phyloP scores from a whole-genome alignment of 2,329 filamentous ascomycete species.

The Calcarisporium arbuscula region DNA sequence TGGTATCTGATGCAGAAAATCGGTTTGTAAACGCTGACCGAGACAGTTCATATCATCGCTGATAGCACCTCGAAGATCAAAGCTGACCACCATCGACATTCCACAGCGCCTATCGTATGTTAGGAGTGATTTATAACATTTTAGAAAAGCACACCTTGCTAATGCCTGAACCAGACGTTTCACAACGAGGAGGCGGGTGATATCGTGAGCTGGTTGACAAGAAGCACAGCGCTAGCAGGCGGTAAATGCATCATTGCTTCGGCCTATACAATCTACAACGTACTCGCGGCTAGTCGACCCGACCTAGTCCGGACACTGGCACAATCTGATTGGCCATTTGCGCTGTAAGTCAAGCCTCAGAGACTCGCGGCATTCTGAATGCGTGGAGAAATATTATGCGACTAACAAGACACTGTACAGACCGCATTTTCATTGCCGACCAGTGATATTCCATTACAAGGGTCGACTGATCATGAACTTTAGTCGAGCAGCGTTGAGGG shows the following conservation, averaged over 20 bases:
- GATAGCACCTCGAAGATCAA: conserved; percentile 44
- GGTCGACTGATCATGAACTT: conserved; percentile 52
- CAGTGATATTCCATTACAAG: conserved; percentile 47
- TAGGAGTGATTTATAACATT: too few species aligned
- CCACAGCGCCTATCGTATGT: conserved; percentile 49
- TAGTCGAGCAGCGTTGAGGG: conserved; percentile 47
- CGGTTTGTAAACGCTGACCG: too few species aligned
- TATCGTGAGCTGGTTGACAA: conserved; percentile 57
- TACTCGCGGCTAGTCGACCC: conserved; percentile 55
- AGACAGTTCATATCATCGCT: conserved; percentile 55
- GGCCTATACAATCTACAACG: conserved; percentile 62
- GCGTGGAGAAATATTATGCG: too few species aligned
- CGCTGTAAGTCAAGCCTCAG: conserved; percentile 57
- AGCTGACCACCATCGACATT: conserved; percentile 51
- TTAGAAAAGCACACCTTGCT: too few species aligned
- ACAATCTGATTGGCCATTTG: conserved; percentile 58
- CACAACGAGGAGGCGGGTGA: conserved; percentile 66
- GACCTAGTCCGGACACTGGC: conserved; percentile 59
- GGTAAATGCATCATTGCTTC: conserved; percentile 62
- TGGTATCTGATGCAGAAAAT: not conserved
- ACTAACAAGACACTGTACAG: too few species aligned
- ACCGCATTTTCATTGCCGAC: conserved; percentile 51
- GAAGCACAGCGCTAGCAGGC: conserved; percentile 52
- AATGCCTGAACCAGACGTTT: too few species aligned
- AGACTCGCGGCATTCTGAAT: too few species aligned